Conservation (phyloP, 2,329 filamentous ascomycete genomes). For the Pyrenochaeta sp. region DNA sequence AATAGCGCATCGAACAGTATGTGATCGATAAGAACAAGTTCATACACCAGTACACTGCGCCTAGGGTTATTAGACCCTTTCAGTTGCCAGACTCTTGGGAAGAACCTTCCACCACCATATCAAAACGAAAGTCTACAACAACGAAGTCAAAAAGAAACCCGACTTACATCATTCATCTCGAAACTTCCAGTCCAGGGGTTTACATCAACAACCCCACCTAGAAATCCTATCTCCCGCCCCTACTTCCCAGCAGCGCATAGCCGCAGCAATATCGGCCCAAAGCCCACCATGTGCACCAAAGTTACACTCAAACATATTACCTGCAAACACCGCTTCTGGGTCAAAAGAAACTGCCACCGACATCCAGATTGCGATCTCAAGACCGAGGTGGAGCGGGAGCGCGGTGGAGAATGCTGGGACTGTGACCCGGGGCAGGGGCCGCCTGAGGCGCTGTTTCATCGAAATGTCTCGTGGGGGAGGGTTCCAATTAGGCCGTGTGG, state of each 20-base stretch:
- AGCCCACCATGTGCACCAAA: slow-evolving; percentile 26
- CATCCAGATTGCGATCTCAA: slow-evolving; percentile 17
- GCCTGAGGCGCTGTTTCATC: slow-evolving; percentile 27
- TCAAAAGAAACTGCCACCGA: slow-evolving; percentile 25
- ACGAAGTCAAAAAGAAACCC: no score
- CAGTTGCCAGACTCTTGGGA: no score
- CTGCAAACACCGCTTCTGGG: slow-evolving; percentile 27
- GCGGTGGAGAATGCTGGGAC: slow-evolving; percentile 32
- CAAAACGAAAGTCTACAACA: no score
- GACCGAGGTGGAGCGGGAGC: slow-evolving; percentile 25
- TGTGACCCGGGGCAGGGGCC: slow-evolving; percentile 31
- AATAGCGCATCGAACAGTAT: not conserved
- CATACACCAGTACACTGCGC: not conserved
- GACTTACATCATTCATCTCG: no score
- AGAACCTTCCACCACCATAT: no score
- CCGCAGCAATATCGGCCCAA: no score
- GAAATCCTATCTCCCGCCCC: not conserved
- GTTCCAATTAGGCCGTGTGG: slow-evolving; percentile 12
- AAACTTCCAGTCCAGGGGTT: no score
- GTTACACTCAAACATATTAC: slow-evolving; percentile 29
- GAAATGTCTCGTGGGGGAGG: slow-evolving; percentile 24
- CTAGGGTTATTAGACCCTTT: not conserved
- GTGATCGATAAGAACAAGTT: not conserved
- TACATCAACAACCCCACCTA: not conserved
- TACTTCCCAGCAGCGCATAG: no score